phyloP scores from a whole-genome alignment of 768 basidiomycete species.

The Butyriboletus loyo region DNA sequence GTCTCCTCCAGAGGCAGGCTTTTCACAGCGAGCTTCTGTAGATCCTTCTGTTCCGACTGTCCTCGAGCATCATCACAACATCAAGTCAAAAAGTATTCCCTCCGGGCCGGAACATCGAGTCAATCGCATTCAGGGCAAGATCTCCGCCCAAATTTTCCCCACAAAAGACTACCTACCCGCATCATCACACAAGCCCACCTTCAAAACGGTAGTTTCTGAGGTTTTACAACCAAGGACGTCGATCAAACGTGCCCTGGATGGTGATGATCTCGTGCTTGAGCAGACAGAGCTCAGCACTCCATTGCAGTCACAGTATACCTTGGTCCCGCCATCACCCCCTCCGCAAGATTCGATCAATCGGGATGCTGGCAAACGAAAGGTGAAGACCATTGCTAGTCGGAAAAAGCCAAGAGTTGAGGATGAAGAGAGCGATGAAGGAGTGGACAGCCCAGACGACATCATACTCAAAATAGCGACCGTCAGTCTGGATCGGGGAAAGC shows the following conservation, averaged over 20 bases:
- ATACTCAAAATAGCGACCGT: slow-evolving; percentile 22
- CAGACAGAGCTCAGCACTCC: slow-evolving; percentile 1
- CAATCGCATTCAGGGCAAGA: slow-evolving; percentile 3
- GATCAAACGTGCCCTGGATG: slow-evolving; percentile 44
- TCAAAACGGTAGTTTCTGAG: not conserved
- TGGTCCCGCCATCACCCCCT: slow-evolving; percentile 73
- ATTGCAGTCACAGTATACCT: slow-evolving; percentile 25
- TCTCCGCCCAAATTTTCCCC: slow-evolving; percentile 10
- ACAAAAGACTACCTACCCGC: slow-evolving; percentile 1
- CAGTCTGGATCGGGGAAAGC: slow-evolving; percentile 11
- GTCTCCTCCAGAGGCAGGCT: not conserved
- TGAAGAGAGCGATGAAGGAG: slow-evolving; percentile 28
- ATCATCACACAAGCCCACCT: not conserved
- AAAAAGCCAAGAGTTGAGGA: slow-evolving; percentile 51
- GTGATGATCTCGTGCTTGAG: slow-evolving; percentile 21
- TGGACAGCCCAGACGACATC: slow-evolving; percentile 16
- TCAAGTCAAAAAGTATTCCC: not conserved
- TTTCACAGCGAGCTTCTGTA: not conserved
- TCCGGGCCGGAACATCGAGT: not conserved
- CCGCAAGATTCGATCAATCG: slow-evolving; percentile 33
- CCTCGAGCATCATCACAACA: not conserved
- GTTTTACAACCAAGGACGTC: slow-evolving; percentile 27
- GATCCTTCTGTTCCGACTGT: slow-evolving; percentile 2
- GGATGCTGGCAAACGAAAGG: slow-evolving; percentile 40
- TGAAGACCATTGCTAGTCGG: slow-evolving; percentile 33